Percentiles rank a stretch among this genome's conserved stretches.
Conservation (phyloP, 257 asterid genomes). For the Catharanthus roseus region DNA sequence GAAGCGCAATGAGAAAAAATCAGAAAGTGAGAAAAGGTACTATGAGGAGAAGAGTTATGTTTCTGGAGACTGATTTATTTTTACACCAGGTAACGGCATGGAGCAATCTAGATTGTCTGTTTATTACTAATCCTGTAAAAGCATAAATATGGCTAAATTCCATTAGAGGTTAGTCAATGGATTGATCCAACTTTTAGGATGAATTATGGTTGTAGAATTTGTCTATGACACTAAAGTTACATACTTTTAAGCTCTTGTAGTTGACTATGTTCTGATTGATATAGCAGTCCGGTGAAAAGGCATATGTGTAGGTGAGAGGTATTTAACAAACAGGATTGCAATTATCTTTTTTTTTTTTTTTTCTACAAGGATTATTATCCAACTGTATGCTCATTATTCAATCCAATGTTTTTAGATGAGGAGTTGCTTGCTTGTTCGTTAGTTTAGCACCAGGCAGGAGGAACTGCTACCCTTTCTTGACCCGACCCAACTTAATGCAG, state of each 20-base stretch:
- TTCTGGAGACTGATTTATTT: slow-evolving; percentile 57
- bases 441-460: no score
- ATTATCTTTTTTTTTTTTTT: background rate
- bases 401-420: background rate
- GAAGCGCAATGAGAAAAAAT: slow-evolving; percentile 92
- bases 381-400: background rate
- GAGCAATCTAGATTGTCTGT: no score
- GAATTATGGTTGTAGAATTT: background rate
- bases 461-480: no score
- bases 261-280: background rate
- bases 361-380: background rate
- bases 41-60: slow-evolving; percentile 69
- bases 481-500: no score
- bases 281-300: no score
- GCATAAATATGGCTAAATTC: background rate
- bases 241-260: background rate
- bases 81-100: slow-evolving; percentile 30
- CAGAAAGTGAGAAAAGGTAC: slow-evolving; percentile 84
- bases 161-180: slow-evolving; percentile 3
- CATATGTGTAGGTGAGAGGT: no score
- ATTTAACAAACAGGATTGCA: background rate
- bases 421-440: background rate
- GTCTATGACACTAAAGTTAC: background rate
- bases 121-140: no score
- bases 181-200: background rate